Evolutionary conservation across 108 stramenopile genomes (phyloP).

Genomic region (Discostella pseudostelligera): DNA sequence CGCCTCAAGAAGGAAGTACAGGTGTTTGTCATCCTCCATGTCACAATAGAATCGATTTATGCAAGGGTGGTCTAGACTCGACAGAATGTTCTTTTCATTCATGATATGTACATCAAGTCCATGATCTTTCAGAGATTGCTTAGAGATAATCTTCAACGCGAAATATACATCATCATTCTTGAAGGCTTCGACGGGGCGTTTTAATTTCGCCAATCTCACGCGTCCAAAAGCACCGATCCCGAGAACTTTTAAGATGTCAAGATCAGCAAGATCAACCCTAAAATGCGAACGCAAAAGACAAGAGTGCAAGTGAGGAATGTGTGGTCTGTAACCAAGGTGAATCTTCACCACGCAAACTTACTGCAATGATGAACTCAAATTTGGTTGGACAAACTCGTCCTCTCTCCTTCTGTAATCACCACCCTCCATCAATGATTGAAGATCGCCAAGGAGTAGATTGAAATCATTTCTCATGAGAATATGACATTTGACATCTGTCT

Average conservation of each 20-base stretch:
- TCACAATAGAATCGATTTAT: conserved; percentile 50
- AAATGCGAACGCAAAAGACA: background rate
- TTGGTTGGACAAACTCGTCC: background rate
- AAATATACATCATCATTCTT: conserved; percentile 42
- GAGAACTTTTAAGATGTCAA: conserved; percentile 35
- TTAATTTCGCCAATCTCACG: conserved; percentile 43
- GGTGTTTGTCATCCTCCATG: conserved; percentile 51
- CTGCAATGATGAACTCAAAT: conserved; percentile 12
- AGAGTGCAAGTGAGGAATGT: background rate
- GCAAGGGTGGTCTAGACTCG: conserved; percentile 53
- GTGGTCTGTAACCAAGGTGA: background rate
- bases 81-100: conserved; percentile 53
- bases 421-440: conserved; percentile 55
- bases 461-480: conserved; percentile 66
- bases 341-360: background rate
- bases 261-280: conserved; percentile 36
- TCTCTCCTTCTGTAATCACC: conserved; percentile 14
- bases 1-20: conserved; percentile 66
- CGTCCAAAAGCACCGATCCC: conserved; percentile 53
- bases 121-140: conserved; percentile 45
- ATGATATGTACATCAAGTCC: conserved; percentile 49
- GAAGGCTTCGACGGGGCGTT: conserved; percentile 32
- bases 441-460: conserved; percentile 52
- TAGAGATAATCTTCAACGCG: conserved; percentile 57
- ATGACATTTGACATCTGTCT: conserved; percentile 38